Evolutionary conservation across 257 asterid species (phyloP).

Genomic region (Solanum pimpinellifolium): DNA sequence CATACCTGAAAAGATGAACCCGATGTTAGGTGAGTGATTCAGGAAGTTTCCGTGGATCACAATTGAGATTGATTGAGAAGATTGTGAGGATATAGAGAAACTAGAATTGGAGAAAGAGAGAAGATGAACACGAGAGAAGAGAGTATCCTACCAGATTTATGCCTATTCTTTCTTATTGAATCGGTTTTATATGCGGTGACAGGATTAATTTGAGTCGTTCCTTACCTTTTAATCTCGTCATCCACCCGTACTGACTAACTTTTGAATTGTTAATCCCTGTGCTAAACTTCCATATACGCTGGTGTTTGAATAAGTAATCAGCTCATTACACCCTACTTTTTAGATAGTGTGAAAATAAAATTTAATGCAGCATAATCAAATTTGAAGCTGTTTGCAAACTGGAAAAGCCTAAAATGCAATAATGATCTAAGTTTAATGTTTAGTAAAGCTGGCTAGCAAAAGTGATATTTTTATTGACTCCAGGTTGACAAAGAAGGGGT

Average conservation of each 20-base stretch:
- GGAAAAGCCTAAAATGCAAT: neutral
- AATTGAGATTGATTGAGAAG: neutral
- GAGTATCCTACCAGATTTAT: neutral
- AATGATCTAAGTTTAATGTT: neutral
- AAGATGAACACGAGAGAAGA: neutral
- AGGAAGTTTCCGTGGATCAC: neutral
- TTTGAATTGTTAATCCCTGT: neutral
- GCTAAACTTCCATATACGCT: neutral
- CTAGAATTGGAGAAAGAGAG: neutral
- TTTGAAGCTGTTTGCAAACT: neutral
- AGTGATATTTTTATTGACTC: neutral
- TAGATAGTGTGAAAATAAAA: neutral
- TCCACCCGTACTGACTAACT: neutral
- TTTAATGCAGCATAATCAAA: neutral
- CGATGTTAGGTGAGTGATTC: neutral
- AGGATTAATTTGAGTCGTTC: neutral
- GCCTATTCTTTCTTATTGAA: neutral
- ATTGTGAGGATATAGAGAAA: neutral
- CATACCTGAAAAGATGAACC: neutral
- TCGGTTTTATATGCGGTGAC: neutral
- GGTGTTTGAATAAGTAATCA: neutral
- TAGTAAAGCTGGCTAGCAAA: neutral
- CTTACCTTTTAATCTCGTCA: neutral
- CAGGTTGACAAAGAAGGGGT: slow-evolving; percentile 76
- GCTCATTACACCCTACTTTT: neutral